phyloP scores from a whole-genome alignment of 805 yeast genomes.

The Nakazawaea ernobii region DNA sequence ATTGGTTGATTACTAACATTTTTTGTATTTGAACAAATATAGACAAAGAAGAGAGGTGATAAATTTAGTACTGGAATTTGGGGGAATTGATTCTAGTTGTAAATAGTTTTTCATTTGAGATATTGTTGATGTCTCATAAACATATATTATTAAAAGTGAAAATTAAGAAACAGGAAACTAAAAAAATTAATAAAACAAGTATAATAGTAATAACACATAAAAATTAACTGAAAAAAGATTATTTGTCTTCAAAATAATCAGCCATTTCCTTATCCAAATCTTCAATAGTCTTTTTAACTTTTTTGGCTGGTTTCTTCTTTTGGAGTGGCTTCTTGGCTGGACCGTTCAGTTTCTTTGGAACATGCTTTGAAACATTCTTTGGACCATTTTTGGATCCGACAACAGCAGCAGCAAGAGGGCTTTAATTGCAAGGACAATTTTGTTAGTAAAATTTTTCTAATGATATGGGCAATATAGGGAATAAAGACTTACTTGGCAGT shows the following conservation, averaged over 20 bases:
- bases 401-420: conserved; percentile 18
- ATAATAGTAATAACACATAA: not conserved
- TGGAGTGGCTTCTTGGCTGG: conserved; percentile 19
- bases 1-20: not conserved
- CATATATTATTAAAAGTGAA: not conserved
- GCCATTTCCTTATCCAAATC: conserved; percentile 98
- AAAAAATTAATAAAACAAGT: not conserved
- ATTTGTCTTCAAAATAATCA: conserved; percentile 69
- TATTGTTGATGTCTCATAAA: not conserved
- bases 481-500: conserved; percentile 34
- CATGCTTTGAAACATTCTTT: conserved; percentile 48
- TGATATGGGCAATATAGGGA: not conserved
- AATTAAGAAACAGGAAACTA: conserved; percentile 9
- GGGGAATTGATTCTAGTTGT: conserved; percentile 3
- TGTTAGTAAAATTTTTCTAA: conserved; percentile 3
- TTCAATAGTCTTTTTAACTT: conserved; percentile 69
- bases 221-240: not conserved
- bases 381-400: conserved; percentile 40
- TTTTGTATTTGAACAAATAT: not conserved
- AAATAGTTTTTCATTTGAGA: conserved; percentile 2
- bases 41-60: conserved; percentile 30
- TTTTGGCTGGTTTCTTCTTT: conserved; percentile 40
- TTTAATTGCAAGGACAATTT: not conserved
- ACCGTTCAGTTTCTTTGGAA: conserved; percentile 22
- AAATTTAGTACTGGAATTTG: conserved; percentile 22